Conservation (phyloP, 2,329 filamentous ascomycete genomes). For the Venturia carpophila region DNA sequence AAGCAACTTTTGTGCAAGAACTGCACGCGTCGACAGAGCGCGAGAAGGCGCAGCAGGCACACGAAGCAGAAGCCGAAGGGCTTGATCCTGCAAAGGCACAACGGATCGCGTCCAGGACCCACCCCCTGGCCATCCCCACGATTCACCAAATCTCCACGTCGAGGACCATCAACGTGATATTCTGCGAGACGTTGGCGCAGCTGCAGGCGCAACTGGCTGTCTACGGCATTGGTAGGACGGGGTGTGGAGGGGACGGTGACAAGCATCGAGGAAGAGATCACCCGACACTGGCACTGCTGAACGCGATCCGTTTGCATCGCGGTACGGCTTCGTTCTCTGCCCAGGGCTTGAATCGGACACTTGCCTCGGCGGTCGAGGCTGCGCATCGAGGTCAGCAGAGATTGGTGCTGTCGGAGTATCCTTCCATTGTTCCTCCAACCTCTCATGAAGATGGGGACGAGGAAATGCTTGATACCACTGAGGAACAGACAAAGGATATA, state of each 20-base stretch:
- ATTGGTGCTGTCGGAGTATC: constrained; percentile 38
- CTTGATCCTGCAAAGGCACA: constrained; percentile 12
- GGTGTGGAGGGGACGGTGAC: background rate
- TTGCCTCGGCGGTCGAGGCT: constrained; percentile 56
- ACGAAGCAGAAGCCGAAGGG: constrained; percentile 13
- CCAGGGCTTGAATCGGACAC: constrained; percentile 58
- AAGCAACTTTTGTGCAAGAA: constrained; percentile 55
- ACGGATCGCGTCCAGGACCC: constrained; percentile 13
- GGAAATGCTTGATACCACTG: constrained; percentile 46
- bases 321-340: constrained; percentile 67
- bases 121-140: constrained; percentile 25
- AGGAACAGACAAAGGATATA: constrained; percentile 26
- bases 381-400: constrained; percentile 35
- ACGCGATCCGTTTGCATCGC: constrained; percentile 57
- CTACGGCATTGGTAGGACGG: constrained; percentile 29
- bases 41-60: constrained; percentile 18
- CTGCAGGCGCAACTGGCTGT: constrained; percentile 68
- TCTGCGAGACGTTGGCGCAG: constrained; percentile 67
- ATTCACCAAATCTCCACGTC: constrained; percentile 50
- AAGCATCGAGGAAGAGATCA: constrained; percentile 11
- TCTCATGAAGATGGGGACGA: constrained; percentile 56
- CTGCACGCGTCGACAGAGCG: constrained; percentile 44
- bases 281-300: constrained; percentile 54
- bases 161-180: constrained; percentile 60
- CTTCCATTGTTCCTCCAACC: constrained; percentile 35